Base-by-base conservation (phyloP, 1,139 yeast genomes). In the Pichia kudriavzevii region DNA sequence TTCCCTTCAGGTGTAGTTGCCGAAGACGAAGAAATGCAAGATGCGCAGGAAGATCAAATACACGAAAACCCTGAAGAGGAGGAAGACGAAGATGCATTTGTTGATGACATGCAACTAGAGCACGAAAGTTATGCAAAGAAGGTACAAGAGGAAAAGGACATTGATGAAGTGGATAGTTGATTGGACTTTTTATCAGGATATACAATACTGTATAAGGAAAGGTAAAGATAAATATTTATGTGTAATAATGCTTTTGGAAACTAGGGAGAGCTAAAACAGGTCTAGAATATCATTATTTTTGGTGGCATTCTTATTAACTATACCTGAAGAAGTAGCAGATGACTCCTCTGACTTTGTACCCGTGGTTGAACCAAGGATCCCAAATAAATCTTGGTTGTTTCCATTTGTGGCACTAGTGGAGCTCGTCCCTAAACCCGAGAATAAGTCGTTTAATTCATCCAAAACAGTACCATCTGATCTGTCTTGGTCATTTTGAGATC, bases 361-460 rank as follows among this genome's bases (percentile, higher is more conserved):
- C 5, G 32, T 13, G 4, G 23, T 6, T 10, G n/a, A 33, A n/a
- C 35, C 32, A n/a, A 35, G 13, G 12, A 35, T 21, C 8, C 32
- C 32, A 10, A 32, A 35, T 4, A 33, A 17, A 30, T 38, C 33
- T 19, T 25, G 18, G 21, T 18, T 29, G 11, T 21, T 20, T 5
- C 27, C 16, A 8, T 26, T 11, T 15, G 24, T 17, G 7, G 28
- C 12, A 4, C 19, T 28, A 7, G 32, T 14, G 10, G 37, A 12
- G 6, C 22, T 22, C 37, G 25, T 26, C 34, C 28, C 57, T 39
- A 38, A 62, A 2, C 67, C 61, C 2, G 64, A 62, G 48, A 80
- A 81, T 38, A 81, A 62, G 51, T 79, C 88, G 48, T 76, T 79
- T 51, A 81, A 65, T 49, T 80, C 91, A 46, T 74, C 80, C 42